These are phyloP conservation scores for Discostella pseudostelligera DNA, from an alignment of 108 stramenopile genomes.

Conservation along the genomic window DNA sequence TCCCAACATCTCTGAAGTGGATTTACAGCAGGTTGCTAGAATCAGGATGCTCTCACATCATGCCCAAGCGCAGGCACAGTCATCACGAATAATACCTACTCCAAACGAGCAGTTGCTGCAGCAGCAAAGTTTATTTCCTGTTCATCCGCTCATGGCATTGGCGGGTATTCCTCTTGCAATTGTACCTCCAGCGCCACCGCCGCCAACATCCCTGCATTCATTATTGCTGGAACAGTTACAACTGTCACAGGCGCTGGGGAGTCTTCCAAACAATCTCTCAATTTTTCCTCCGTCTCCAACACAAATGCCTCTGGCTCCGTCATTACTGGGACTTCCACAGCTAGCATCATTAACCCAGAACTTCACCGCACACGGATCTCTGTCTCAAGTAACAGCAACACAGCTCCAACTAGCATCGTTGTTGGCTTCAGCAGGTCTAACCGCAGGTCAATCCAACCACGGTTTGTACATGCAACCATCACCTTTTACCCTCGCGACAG, in stretches of 20 bases:
- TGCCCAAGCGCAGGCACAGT: not conserved
- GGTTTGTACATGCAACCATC: constrained; percentile 1
- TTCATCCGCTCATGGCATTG: not conserved
- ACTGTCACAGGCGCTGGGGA: not conserved
- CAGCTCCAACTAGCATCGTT: not conserved
- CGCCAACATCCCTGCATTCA: not conserved
- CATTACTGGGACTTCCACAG: not conserved
- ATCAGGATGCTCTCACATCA: not conserved
- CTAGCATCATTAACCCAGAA: not conserved
- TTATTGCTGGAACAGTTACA: not conserved
- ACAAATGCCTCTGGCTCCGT: not conserved
- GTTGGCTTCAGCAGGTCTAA: not conserved
- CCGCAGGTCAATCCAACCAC: not conserved
- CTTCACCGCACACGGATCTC: not conserved
- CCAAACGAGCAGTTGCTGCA: not conserved
- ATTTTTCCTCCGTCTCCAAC: not conserved
- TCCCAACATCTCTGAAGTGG: no score
- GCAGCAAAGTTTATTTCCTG: not conserved
- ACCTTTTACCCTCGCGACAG: not conserved
- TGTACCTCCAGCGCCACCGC: not conserved
- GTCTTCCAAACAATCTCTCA: not conserved
- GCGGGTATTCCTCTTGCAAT: not conserved
- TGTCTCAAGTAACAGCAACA: not conserved
- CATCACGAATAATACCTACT: not conserved
- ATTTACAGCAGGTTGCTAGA: no score